Conservation (phyloP, 2,329 filamentous ascomycete species). For the Exophiala lecanii-corni region DNA sequence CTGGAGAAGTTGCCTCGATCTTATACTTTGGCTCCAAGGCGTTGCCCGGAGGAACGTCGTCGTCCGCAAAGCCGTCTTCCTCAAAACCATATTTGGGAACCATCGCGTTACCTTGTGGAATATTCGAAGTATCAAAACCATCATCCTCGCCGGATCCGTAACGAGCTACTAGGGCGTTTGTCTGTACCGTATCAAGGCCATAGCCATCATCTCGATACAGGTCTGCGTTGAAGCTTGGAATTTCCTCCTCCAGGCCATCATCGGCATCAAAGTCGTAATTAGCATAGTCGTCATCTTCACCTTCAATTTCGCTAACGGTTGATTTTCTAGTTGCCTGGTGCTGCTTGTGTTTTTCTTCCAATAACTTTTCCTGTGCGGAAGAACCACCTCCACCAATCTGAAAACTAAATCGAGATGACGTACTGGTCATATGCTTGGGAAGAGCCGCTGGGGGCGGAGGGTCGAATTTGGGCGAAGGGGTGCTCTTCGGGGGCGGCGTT, state of each 20-base stretch:
- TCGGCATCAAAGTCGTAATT: constrained; percentile 42
- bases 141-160: constrained; percentile 26
- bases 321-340: constrained; percentile 43
- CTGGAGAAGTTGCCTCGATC: background rate
- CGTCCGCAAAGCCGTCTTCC: constrained; percentile 28
- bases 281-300: constrained; percentile 35
- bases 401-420: constrained; percentile 61
- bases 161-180: constrained; percentile 14
- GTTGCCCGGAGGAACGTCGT: background rate
- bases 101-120: constrained; percentile 9
- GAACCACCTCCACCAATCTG: constrained; percentile 57
- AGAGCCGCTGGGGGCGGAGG: constrained; percentile 29
- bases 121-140: constrained; percentile 28
- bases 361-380: constrained; percentile 54
- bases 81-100: constrained; percentile 17
- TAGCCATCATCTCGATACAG: constrained; percentile 39
- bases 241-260: constrained; percentile 42
- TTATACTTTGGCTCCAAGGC: background rate
- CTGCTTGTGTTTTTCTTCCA: constrained; percentile 60
- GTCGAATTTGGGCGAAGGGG: constrained; percentile 23
- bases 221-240: constrained; percentile 46
- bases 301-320: constrained; percentile 28
- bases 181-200: constrained; percentile 13
- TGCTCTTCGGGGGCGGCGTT: constrained; percentile 22
- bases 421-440: constrained; percentile 49